phyloP scores from a whole-genome alignment of 208 protist genomes.

The Novymonas esmeraldas region DNA sequence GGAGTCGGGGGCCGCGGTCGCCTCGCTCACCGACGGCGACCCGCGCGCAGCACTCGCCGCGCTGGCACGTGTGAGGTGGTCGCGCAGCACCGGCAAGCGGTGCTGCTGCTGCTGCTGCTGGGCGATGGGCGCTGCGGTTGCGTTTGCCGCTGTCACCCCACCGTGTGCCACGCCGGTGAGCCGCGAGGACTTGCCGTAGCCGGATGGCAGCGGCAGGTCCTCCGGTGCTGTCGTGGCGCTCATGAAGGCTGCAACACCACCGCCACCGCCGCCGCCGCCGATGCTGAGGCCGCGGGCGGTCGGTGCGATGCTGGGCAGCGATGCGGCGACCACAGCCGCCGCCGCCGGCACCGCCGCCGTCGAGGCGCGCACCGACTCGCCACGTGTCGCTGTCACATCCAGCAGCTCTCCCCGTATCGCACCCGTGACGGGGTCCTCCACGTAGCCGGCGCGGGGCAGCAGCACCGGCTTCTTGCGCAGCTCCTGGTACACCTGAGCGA shows the following conservation, averaged over 20 bases:
- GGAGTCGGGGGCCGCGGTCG: neutral
- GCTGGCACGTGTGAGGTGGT: slow-evolving; percentile 12
- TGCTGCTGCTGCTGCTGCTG: neutral
- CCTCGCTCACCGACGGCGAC: slow-evolving; percentile 1
- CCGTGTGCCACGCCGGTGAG: slow-evolving; percentile 11
- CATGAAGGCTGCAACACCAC: neutral
- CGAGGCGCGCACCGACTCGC: neutral
- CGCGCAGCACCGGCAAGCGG: slow-evolving; percentile 10
- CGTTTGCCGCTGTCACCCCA: neutral
- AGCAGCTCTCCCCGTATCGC: slow-evolving; percentile 42
- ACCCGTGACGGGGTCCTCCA: slow-evolving; percentile 53
- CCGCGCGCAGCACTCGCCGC: neutral
- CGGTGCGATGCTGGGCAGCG: slow-evolving; percentile 1
- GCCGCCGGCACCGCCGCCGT: neutral
- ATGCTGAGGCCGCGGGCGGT: neutral
- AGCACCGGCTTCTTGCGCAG: slow-evolving; percentile 71
- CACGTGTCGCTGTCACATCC: neutral
- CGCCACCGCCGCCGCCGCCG: too few relatives aligned
- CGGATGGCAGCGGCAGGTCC: slow-evolving; percentile 37
- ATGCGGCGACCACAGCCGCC: neutral
- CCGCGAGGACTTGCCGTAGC: slow-evolving; percentile 55
- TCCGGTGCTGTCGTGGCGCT: neutral
- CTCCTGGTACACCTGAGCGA: slow-evolving; percentile 58
- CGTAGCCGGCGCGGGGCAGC: slow-evolving; percentile 58
- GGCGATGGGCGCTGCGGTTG: neutral